Conservation (phyloP, 305 asterid species). For the Fraxinus platypoda region DNA sequence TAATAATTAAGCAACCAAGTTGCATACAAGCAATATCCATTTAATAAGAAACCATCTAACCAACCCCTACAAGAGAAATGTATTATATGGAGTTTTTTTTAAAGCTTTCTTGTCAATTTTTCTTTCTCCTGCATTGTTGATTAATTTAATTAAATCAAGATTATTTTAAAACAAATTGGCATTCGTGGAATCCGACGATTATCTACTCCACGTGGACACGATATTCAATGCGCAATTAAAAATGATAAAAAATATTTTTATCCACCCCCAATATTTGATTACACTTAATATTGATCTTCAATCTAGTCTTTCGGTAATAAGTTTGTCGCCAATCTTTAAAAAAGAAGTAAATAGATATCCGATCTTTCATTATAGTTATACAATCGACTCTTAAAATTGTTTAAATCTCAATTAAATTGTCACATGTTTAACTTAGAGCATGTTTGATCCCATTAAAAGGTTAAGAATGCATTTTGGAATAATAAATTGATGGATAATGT, state of each 20-base stretch:
- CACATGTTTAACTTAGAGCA: background rate
- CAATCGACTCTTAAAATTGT: background rate
- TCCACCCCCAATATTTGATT: background rate
- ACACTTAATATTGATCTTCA: background rate
- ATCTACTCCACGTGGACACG: background rate
- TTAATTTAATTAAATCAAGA: background rate
- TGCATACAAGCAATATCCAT: background rate
- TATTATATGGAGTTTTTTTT: background rate
- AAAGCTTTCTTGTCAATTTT: background rate
- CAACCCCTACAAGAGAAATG: background rate
- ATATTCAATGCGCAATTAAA: background rate
- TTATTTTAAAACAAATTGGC: background rate
- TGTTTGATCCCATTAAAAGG: too few species aligned
- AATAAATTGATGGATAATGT: too few species aligned
- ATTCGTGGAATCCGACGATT: background rate
- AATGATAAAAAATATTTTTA: background rate
- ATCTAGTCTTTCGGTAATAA: background rate
- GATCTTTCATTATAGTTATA: background rate
- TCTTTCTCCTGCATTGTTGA: background rate
- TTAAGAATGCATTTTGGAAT: too few species aligned
- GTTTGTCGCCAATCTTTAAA: background rate
- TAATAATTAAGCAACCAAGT: background rate
- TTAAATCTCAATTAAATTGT: background rate
- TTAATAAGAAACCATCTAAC: background rate
- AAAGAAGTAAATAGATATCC: background rate